Conservation (phyloP, 192 early-diverging fungal genomes). For the Tieghemiomyces parasiticus region DNA sequence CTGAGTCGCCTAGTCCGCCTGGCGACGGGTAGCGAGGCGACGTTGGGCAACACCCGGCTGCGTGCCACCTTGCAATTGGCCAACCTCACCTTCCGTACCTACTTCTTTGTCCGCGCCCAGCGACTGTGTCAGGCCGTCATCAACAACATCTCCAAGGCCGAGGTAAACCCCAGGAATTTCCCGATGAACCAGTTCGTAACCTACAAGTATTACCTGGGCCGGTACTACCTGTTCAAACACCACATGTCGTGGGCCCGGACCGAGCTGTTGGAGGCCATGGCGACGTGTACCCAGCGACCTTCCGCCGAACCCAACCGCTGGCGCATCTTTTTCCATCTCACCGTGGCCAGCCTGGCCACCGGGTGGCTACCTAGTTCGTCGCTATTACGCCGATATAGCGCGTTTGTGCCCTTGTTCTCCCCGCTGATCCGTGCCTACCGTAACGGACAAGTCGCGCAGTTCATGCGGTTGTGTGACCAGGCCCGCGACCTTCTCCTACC, state of each 20-base stretch:
- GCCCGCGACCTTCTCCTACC: background rate
- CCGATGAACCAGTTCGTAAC: background rate
- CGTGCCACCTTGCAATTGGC: background rate
- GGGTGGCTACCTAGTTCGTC: background rate
- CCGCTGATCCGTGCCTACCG: background rate
- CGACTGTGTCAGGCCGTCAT: background rate
- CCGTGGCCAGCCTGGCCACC: background rate
- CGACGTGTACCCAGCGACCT: background rate
- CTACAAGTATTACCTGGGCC: constrained; percentile 1
- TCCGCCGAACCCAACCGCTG: background rate
- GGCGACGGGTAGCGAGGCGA: background rate
- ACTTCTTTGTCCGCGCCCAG: background rate
- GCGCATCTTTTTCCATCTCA: background rate
- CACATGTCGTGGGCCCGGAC: background rate
- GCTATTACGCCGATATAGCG: too few relatives aligned
- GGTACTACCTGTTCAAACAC: background rate
- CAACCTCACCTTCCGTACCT: background rate
- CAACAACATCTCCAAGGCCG: background rate
- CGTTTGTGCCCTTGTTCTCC: too few relatives aligned
- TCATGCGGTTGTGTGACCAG: background rate
- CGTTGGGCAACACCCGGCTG: background rate
- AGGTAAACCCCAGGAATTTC: background rate
- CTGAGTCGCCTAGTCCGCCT: background rate
- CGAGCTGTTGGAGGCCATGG: background rate
- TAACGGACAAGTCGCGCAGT: background rate